phyloP scores from a whole-genome alignment of 768 basidiomycete species.

The Mycena rebaudengoi region DNA sequence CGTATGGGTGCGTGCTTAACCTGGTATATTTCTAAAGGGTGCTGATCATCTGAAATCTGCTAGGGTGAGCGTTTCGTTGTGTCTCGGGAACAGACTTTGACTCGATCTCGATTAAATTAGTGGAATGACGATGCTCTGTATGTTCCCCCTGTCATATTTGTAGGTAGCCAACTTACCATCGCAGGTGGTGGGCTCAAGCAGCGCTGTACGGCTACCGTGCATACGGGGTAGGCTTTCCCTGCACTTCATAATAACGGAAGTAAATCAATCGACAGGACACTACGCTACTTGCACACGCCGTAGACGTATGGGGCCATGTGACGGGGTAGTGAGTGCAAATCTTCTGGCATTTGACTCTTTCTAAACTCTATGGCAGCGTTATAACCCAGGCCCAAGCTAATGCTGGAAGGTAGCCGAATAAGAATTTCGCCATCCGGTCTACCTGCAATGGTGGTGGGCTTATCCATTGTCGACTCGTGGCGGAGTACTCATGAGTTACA shows the following conservation, averaged over 20 bases:
- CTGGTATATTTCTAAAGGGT: background rate
- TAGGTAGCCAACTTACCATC: background rate
- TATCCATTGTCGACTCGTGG: background rate
- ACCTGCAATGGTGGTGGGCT: conserved; percentile 56
- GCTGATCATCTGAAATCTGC: background rate
- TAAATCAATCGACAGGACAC: conserved; percentile 34
- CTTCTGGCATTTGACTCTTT: background rate
- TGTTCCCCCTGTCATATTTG: conserved; percentile 10
- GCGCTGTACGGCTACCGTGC: conserved; percentile 58
- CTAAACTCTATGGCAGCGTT: conserved; percentile 48
- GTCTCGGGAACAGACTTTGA: background rate
- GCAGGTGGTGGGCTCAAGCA: conserved; percentile 64
- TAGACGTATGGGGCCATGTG: conserved; percentile 58
- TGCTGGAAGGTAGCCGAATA: conserved; percentile 48
- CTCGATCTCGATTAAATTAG: conserved; percentile 28
- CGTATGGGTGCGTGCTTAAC: conserved; percentile 44
- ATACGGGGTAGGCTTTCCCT: conserved; percentile 39
- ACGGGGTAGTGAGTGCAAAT: conserved; percentile 49
- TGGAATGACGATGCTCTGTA: conserved; percentile 60
- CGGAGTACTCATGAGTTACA: conserved; percentile 27
- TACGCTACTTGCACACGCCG: conserved; percentile 51
- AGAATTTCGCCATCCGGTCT: conserved; percentile 48
- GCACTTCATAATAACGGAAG: background rate
- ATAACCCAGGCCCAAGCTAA: conserved; percentile 50
- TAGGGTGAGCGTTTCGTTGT: conserved; percentile 29